Evolutionary conservation across 2,329 filamentous ascomycete species (phyloP).

Genomic region (Microsporum canis): DNA sequence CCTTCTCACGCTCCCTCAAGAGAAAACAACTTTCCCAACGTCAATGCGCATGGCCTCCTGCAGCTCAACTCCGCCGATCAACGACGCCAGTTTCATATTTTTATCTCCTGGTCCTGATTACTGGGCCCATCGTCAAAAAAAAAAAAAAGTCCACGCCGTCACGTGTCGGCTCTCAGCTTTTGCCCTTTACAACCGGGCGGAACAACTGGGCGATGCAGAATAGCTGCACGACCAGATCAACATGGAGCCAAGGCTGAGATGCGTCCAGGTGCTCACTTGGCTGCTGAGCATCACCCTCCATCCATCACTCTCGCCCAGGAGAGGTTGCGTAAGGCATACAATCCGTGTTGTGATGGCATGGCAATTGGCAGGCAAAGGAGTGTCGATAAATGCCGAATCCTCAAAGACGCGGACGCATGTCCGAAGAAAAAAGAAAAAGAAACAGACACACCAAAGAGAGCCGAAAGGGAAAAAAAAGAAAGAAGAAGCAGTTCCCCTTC

Average conservation of each 20-base stretch:
- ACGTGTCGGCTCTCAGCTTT: not conserved
- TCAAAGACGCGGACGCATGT: not conserved
- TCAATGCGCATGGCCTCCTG: constrained; percentile 2
- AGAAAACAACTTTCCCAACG: not conserved
- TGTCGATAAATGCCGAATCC: not conserved
- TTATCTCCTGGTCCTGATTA: not conserved
- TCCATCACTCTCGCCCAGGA: not conserved
- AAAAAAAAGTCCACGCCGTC: not conserved
- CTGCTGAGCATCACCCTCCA: not conserved
- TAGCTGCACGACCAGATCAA: not conserved
- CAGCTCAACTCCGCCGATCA: not conserved
- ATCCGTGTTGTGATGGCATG: not conserved
- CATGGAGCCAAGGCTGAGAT: not conserved
- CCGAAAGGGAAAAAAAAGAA: not conserved
- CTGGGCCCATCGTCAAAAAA: not conserved
- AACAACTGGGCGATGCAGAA: not conserved
- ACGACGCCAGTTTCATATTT: not conserved
- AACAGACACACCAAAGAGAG: not conserved
- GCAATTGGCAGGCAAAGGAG: not conserved
- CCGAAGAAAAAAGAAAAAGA: not conserved
- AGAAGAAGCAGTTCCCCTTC: not conserved
- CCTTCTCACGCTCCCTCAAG: not conserved
- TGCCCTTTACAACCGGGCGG: not conserved
- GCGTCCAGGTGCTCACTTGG: not conserved
- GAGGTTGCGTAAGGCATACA: not conserved